Conservation (phyloP, 352 stramenopile genomes). For the Globisporangium yorkense region DNA sequence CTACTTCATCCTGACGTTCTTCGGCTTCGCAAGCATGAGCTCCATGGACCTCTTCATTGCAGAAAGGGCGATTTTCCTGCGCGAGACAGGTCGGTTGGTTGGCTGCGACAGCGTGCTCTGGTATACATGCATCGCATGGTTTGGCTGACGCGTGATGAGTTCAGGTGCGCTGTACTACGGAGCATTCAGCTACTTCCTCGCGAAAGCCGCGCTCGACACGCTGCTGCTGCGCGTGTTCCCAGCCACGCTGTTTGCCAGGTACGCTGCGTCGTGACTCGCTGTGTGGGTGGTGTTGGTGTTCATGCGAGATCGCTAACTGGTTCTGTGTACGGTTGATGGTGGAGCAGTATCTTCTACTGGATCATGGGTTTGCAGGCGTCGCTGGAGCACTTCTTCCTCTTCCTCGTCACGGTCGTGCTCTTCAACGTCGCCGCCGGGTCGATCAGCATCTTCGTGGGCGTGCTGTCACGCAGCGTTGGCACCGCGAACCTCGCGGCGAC, state of each 20-base stretch:
- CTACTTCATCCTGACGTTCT: slow-evolving; percentile 85
- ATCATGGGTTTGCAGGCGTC: slow-evolving; percentile 76
- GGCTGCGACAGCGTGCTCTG: not conserved
- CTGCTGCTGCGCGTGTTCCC: slow-evolving; percentile 69
- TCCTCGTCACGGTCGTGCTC: slow-evolving; percentile 63
- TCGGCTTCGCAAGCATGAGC: slow-evolving; percentile 79
- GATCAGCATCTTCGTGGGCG: slow-evolving; percentile 70
- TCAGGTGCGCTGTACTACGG: slow-evolving; percentile 70
- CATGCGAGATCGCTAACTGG: not conserved
- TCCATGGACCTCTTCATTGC: slow-evolving; percentile 83
- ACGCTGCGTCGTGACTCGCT: slow-evolving; percentile 8
- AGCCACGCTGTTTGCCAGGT: slow-evolving; percentile 63
- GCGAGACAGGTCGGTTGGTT: slow-evolving; percentile 40
- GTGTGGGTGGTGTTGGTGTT: not conserved
- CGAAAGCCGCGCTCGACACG: slow-evolving; percentile 69
- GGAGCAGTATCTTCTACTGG: slow-evolving; percentile 74
- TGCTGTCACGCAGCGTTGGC: slow-evolving; percentile 54
- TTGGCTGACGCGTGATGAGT: not conserved
- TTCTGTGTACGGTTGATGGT: not conserved
- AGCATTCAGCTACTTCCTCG: slow-evolving; percentile 73
- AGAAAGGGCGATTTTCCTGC: slow-evolving; percentile 69
- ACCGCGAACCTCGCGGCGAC: slow-evolving; percentile 69
- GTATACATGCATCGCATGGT: not conserved
- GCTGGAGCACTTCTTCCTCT: slow-evolving; percentile 53
- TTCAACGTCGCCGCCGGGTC: slow-evolving; percentile 76